Conservation (phyloP, 1,139 yeast species). For the Hemisphaericaspora lyxosophila region DNA sequence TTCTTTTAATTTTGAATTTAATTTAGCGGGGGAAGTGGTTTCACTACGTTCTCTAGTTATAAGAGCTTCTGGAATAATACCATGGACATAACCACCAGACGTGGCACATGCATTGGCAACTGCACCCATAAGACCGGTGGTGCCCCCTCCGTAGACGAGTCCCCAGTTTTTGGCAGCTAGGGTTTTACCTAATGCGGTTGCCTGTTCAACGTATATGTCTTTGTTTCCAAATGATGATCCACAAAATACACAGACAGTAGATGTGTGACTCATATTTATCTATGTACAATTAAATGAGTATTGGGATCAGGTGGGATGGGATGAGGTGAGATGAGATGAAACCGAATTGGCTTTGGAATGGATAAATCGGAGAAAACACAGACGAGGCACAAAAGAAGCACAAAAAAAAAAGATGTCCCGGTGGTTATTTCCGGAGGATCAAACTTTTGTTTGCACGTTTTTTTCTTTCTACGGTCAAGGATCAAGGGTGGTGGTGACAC, state of each 20-base stretch:
- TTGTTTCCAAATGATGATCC: slow-evolving; percentile 77
- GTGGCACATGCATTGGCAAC: slow-evolving; percentile 73
- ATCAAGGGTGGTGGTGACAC: too few species aligned
- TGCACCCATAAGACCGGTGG: slow-evolving; percentile 84
- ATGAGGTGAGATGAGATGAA: not conserved
- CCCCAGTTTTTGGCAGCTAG: slow-evolving; percentile 68
- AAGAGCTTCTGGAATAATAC: slow-evolving; percentile 81
- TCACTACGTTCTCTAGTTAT: slow-evolving; percentile 67
- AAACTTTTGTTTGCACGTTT: too few species aligned
- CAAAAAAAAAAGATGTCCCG: too few species aligned
- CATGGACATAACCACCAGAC: slow-evolving; percentile 75
- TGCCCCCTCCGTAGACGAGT: slow-evolving; percentile 88
- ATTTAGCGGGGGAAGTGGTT: slow-evolving; percentile 27
- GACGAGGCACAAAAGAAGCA: too few species aligned
- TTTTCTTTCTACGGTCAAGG: too few species aligned
- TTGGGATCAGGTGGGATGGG: not conserved
- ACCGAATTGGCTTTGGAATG: too few species aligned
- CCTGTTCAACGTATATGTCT: slow-evolving; percentile 50
- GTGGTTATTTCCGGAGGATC: too few species aligned
- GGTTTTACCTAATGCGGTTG: slow-evolving; percentile 56
- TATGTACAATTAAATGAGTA: too few species aligned
- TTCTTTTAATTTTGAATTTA: slow-evolving; percentile 47
- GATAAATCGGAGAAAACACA: too few species aligned
- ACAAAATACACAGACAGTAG: slow-evolving; percentile 71
- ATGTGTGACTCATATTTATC: slow-evolving; percentile 2